Percentiles rank a stretch among this genome's conserved stretches.
These are phyloP conservation scores for Tulasnella sp. DNA, from an alignment of 768 basidiomycete genomes.

Conservation along the genomic window DNA sequence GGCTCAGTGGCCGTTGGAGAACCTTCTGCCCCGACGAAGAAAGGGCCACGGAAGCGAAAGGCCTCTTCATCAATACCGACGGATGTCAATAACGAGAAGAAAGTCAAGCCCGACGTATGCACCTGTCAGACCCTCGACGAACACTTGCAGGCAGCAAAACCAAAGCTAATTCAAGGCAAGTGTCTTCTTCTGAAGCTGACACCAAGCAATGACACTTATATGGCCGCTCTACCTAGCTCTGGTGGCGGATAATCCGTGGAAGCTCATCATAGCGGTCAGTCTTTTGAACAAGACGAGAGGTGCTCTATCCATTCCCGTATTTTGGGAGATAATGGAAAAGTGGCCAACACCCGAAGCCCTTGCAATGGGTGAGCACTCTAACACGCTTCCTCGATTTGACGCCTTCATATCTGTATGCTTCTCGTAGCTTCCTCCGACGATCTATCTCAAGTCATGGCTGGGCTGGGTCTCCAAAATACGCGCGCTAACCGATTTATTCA, in stretches of 20 bases:
- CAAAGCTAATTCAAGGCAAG: constrained; percentile 42
- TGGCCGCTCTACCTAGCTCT: constrained; percentile 36
- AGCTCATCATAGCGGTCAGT: constrained; percentile 65
- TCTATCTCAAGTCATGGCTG: constrained; percentile 49
- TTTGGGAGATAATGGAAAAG: constrained; percentile 57
- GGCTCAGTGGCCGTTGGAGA: not conserved
- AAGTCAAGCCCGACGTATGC: not conserved
- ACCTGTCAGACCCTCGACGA: constrained; percentile 13
- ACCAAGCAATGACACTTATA: too few species aligned
- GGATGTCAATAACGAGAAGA: not conserved
- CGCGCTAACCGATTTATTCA: constrained; percentile 60
- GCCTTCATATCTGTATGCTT: not conserved
- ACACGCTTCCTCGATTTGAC: not conserved
- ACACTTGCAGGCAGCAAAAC: constrained; percentile 36
- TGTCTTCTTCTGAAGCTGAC: not conserved
- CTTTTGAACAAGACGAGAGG: constrained; percentile 74
- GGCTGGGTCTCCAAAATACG: constrained; percentile 62
- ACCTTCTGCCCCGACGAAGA: not conserved
- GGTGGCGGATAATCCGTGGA: constrained; percentile 57
- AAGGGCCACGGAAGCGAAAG: not conserved
- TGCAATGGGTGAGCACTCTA: constrained; percentile 52
- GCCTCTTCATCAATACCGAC: not conserved
- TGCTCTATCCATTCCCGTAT: constrained; percentile 65
- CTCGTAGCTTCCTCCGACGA: constrained; percentile 46
- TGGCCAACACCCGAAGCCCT: constrained; percentile 65